Evolutionary conservation across 306 rosid species (phyloP), one percentile per base, ranked within the genome.

Genomic region (Arachis hypogaea): DNA sequence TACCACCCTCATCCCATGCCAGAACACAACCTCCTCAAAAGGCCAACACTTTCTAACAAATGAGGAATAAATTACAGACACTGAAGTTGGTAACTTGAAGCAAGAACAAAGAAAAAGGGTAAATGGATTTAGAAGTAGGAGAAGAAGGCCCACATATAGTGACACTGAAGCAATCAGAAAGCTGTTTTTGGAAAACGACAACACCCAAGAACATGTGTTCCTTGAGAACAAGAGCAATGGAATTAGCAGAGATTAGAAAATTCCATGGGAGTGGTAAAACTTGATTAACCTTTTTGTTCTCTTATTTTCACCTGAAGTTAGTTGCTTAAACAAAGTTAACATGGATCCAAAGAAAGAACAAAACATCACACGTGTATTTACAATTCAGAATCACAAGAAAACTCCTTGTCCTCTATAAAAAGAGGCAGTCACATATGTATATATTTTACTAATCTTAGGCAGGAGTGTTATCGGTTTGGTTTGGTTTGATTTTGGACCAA

Each of bases 1-100:
- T 81, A 79, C 74, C 82, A 81, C 29, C 85, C 57, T 51, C 91
- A 86, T 88, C 87, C 85, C 90, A 82, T 81, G 55, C 44, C 78
- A 79, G 66, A 82, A 70, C 30, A 33, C 79, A 82, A 47, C 45
- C 76, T 58, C 71, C 76, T 74, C 59, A 73, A 55, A 45, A 56
- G 58, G 59, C 12, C 44, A 75, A 79, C n/a, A 63, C 50, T 69
- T 52, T 33, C 38, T 60, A 68, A 46, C 73, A 80, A 64, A 73
- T 45, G 80, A 70, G 72, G 76, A 83, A 80, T 16, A 61, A 75
- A 71, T 66, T 71, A 66, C 49, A 66, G 59, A 55, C 52, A 9
- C 49, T 56, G 81, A 79, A 76, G 73, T 66, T 72, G 83, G 73
- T 69, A 73, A 76, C 88, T 81, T 77, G 80, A 90, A 88, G 91